Evolutionary conservation across 1,284 basidiomycete species (phyloP).

Genomic region (Neotropicomus parvogracilis): DNA sequence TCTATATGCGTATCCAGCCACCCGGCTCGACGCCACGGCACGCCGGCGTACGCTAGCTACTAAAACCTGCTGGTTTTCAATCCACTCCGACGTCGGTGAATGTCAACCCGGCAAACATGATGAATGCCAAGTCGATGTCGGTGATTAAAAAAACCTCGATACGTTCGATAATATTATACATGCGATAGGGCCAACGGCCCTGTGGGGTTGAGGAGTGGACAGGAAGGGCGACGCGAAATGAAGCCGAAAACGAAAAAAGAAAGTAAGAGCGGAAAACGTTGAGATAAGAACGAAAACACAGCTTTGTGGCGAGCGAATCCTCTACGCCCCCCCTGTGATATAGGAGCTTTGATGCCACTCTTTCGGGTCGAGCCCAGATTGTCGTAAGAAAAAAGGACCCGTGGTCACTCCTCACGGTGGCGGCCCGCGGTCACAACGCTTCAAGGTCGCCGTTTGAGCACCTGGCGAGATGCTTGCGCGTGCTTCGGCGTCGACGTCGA

Average conservation of each 20-base stretch:
- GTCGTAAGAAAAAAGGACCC: too few relatives aligned
- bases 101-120: neutral
- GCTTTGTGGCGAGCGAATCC: neutral
- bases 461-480: neutral
- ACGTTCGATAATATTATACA: neutral
- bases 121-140: neutral
- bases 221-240: neutral
- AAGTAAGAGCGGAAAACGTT: neutral
- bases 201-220: too few relatives aligned
- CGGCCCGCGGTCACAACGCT: neutral
- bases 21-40: too few relatives aligned
- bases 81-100: too few relatives aligned
- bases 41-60: too few relatives aligned
- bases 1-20: conserved; percentile 4
- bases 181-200: too few relatives aligned
- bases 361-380: neutral
- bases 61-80: too few relatives aligned
- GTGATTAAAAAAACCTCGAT: neutral
- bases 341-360: neutral
- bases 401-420: neutral
- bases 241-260: neutral
- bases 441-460: conserved; percentile 10
- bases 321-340: too few relatives aligned
- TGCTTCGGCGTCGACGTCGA: conserved; percentile 7
- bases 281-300: neutral